A percentile compares a stretch with the other conserved stretches of the same genome.
These are phyloP conservation scores for Lithospermum erythrorhizon DNA, from an alignment of 257 asterid genomes.

Conservation along the genomic window DNA sequence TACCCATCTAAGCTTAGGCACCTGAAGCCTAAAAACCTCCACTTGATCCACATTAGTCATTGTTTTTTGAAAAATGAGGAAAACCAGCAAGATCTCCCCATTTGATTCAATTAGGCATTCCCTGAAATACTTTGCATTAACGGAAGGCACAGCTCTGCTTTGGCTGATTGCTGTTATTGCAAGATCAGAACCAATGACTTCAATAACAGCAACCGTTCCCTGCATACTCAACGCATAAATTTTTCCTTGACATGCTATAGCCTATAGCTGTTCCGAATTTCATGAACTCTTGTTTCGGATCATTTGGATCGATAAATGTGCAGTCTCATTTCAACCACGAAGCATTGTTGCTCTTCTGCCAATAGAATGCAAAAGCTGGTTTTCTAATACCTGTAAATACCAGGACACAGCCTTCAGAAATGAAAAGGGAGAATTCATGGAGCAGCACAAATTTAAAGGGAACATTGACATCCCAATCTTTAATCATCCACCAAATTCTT, in stretches of 20 bases:
- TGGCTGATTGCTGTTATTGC: conserved; percentile 4
- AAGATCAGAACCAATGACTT: conserved; percentile 13
- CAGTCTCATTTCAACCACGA: conserved; percentile 13
- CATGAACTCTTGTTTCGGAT: conserved; percentile 13
- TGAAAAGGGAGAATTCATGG: no score
- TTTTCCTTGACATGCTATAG: conserved; percentile 18
- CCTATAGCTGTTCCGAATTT: conserved; percentile 23
- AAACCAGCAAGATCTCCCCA: conserved; percentile 21
- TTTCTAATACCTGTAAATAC: no score
- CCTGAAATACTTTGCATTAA: conserved; percentile 10
- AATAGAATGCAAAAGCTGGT: no score
- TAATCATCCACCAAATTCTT: no score
- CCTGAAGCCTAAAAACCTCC: no score
- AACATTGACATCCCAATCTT: no score
- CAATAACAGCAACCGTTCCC: conserved; percentile 18
- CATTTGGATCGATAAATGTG: conserved; percentile 18
- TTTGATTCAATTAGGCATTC: conserved; percentile 13
- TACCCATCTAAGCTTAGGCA: no score
- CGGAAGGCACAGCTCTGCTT: conserved; percentile 19
- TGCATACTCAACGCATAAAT: conserved; percentile 27
- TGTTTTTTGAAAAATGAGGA: conserved; percentile 13
- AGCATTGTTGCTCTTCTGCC: no score
- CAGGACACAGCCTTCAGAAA: no score
- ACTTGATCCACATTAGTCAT: conserved; percentile 10
- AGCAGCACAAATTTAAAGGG: no score